A percentile compares a stretch with the other conserved stretches of the same genome.
Evolutionary conservation across 176 grass and related monocot species (phyloP).

Genomic region (Carex pumila): DNA sequence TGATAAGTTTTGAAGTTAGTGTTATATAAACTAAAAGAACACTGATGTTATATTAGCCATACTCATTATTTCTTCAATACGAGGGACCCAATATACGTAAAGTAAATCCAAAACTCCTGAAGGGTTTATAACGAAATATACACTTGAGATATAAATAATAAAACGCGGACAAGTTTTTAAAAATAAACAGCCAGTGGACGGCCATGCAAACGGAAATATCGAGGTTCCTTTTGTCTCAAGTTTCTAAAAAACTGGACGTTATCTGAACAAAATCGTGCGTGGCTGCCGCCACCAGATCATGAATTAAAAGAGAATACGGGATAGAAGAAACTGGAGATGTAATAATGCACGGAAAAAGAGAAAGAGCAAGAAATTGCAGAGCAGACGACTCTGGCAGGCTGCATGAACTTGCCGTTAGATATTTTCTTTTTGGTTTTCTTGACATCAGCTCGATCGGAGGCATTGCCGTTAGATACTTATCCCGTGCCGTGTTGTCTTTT

Average conservation of each 20-base stretch:
- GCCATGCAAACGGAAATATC: not conserved
- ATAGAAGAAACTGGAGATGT: not conserved
- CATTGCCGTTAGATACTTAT: conserved; percentile 15
- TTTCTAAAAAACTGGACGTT: not conserved
- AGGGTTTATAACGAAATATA: not conserved
- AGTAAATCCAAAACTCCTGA: not conserved
- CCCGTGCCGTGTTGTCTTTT: not conserved
- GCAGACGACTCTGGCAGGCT: not conserved
- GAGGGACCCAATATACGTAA: not conserved
- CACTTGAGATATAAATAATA: not conserved
- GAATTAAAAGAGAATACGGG: not conserved
- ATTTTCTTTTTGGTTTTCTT: not conserved
- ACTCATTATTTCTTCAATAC: not conserved
- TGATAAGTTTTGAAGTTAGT: too few relatives aligned
- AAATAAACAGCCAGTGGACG: conserved; percentile 3
- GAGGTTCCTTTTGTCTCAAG: not conserved
- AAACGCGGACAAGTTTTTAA: not conserved
- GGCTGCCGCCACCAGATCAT: not conserved
- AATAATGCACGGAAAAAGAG: not conserved
- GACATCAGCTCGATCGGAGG: too few relatives aligned
- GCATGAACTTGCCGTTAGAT: not conserved
- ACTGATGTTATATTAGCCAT: too few relatives aligned
- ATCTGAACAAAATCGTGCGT: too few relatives aligned
- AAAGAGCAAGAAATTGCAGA: not conserved
- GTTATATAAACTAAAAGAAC: too few relatives aligned